Base-by-base conservation (phyloP, 148 eudicot genomes). In the Chenopodium formosanum region DNA sequence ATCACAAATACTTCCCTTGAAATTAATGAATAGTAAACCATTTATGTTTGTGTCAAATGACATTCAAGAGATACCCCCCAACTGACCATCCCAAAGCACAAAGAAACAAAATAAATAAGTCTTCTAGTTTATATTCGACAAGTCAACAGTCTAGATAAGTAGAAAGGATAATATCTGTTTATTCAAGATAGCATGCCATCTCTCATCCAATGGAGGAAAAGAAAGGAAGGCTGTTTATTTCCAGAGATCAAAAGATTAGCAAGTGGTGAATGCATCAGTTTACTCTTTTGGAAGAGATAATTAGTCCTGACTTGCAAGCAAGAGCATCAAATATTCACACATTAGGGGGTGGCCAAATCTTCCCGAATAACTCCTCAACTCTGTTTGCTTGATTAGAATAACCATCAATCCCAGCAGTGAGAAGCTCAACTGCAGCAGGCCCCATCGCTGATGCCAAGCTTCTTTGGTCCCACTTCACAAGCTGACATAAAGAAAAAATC, bases 321-420 rank as follows among this genome's bases (percentile, higher is more conserved):
- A 5, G 44, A 17, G 70, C 22, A 79, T 17, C 66, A 32, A 7
- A 13, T 25, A 31, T 78, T 88, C 76, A 93, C 74, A 95, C 97
- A 78, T 95, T 95, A 27, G 99, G 99, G 20, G 99, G 99, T 47
- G 99, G 99, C 99, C 99, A 95, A 22, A 95, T 94, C 84, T 95
- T 95, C 25, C 92, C 97, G 53, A 95, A 93, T 19, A 92, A 84
- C 76, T 92, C 97, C 80, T 95, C 99, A 0, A 95, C 97, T 80
- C 91, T 88, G 83, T 83, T 90, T 14, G 95, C 85, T 90, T 95
- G 97, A 79, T 80, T 88, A 52, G 84, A 82, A 81, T 95, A 91
- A 7, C 99, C 94, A 25, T 93, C 95, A 84, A 95, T 77, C 74
- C 99, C 99, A 75, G 89, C 83, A 79, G 90, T 56, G 25, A 95